Evolutionary conservation across 2,329 filamentous ascomycete species (phyloP).

Genomic region (Trichoderma endophyticum): DNA sequence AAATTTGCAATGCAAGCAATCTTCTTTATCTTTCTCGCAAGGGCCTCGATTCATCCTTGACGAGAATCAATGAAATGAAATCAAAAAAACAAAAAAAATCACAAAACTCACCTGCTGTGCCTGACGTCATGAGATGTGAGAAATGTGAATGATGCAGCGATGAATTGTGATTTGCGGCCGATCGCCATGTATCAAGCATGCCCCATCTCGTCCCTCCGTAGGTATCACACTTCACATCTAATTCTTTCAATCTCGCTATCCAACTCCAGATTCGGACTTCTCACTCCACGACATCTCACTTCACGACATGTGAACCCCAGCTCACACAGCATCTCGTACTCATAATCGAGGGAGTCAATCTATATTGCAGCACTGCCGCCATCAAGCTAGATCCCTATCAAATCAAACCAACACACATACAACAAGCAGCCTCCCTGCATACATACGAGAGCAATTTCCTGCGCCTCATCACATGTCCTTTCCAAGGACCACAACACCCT

Average conservation of each 20-base stretch:
- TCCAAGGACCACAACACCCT: neutral
- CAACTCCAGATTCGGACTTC: too few species aligned
- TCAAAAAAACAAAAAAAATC: constrained; percentile 22
- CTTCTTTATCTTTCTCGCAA: constrained; percentile 31
- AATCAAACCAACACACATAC: neutral
- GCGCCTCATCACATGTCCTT: neutral
- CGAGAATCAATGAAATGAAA: constrained; percentile 35
- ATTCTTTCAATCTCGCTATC: too few species aligned
- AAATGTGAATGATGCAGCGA: neutral
- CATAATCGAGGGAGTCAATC: neutral
- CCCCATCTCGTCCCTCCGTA: too few species aligned
- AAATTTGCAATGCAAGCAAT: constrained; percentile 31
- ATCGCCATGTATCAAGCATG: too few species aligned
- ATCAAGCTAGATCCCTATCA: neutral
- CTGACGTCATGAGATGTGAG: neutral
- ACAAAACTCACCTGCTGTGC: neutral
- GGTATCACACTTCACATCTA: neutral
- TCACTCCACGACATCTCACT: neutral
- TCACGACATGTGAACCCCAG: neutral
- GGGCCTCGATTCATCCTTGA: constrained; percentile 30
- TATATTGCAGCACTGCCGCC: neutral
- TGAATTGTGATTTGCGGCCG: neutral
- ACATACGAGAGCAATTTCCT: neutral
- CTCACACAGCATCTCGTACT: neutral
- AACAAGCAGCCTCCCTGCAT: neutral